These are phyloP conservation scores for Loxodes magnus DNA, from an alignment of 73 alveolate species.

Conservation along the genomic window DNA sequence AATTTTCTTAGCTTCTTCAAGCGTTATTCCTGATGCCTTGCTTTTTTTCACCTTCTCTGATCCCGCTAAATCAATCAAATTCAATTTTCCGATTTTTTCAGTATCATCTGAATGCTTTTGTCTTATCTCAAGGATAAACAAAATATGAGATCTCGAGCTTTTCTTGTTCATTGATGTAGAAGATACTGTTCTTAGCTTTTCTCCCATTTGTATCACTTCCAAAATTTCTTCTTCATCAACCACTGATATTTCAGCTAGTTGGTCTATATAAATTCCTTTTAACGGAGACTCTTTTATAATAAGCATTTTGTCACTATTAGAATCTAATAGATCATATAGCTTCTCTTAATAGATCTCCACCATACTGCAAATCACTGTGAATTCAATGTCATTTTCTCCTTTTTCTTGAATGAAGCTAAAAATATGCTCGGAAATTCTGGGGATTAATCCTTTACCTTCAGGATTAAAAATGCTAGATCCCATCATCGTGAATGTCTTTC, in stretches of 20 bases:
- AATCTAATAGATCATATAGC: slow-evolving; percentile 58
- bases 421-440: slow-evolving; percentile 68
- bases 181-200: slow-evolving; percentile 57
- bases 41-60: slow-evolving; percentile 64
- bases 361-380: slow-evolving; percentile 61
- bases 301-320: slow-evolving; percentile 41
- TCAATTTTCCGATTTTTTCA: slow-evolving; percentile 61
- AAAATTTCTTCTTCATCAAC: slow-evolving; percentile 42
- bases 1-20: slow-evolving; percentile 67
- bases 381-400: slow-evolving; percentile 60
- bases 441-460: slow-evolving; percentile 65
- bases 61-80: slow-evolving; percentile 78
- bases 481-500: slow-evolving; percentile 87
- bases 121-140: slow-evolving; percentile 56
- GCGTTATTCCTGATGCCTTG: slow-evolving; percentile 54
- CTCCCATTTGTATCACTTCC: slow-evolving; percentile 47
- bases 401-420: slow-evolving; percentile 58
- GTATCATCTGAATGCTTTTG: slow-evolving; percentile 52
- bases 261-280: slow-evolving; percentile 67
- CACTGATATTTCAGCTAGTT: slow-evolving; percentile 63
- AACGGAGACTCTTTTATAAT: slow-evolving; percentile 74
- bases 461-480: slow-evolving; percentile 68
- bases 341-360: slow-evolving; percentile 65
- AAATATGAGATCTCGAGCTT: slow-evolving; percentile 65
- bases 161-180: slow-evolving; percentile 72